Percentiles rank a stretch among this genome's conserved stretches.
Evolutionary conservation across 2,329 filamentous ascomycete genomes (phyloP).

Genomic region (Claviceps sp.): DNA sequence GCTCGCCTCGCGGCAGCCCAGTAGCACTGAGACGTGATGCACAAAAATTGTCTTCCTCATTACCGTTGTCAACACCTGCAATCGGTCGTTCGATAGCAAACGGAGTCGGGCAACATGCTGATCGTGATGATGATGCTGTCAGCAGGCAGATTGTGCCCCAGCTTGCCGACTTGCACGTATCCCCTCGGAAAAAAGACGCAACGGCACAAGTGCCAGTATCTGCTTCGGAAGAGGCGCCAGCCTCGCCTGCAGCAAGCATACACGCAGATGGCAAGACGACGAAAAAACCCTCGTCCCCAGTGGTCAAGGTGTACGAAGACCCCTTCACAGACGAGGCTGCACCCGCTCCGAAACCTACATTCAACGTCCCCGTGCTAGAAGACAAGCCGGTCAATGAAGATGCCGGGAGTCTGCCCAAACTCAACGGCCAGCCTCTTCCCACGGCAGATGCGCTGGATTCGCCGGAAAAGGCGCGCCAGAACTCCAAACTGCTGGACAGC

Average conservation of each 20-base stretch:
- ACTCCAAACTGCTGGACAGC: conserved; percentile 53
- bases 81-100: conserved; percentile 34
- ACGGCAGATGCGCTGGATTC: conserved; percentile 13
- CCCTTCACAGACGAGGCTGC: conserved; percentile 37
- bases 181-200: conserved; percentile 16
- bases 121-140: conserved; percentile 21
- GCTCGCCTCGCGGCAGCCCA: conserved; percentile 30
- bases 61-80: conserved; percentile 6
- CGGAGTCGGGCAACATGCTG: conserved; percentile 26
- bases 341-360: conserved; percentile 28
- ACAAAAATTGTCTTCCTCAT: conserved; percentile 9
- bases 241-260: conserved; percentile 7
- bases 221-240: conserved; percentile 3
- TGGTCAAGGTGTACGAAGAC: conserved; percentile 48
- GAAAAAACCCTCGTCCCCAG: conserved; percentile 4
- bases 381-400: conserved; percentile 49
- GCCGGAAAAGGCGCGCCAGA: conserved; percentile 42
- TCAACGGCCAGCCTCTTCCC: conserved; percentile 11
- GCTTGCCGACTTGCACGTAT: conserved; percentile 23
- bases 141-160: conserved; percentile 38
- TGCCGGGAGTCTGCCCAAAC: conserved; percentile 18
- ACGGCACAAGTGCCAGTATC: conserved; percentile 3
- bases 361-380: conserved; percentile 40
- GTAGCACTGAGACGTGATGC: conserved; percentile 22
- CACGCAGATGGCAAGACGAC: background rate